Conservation (phyloP, 2,329 filamentous ascomycete genomes). For the Neospermospora avenae region DNA sequence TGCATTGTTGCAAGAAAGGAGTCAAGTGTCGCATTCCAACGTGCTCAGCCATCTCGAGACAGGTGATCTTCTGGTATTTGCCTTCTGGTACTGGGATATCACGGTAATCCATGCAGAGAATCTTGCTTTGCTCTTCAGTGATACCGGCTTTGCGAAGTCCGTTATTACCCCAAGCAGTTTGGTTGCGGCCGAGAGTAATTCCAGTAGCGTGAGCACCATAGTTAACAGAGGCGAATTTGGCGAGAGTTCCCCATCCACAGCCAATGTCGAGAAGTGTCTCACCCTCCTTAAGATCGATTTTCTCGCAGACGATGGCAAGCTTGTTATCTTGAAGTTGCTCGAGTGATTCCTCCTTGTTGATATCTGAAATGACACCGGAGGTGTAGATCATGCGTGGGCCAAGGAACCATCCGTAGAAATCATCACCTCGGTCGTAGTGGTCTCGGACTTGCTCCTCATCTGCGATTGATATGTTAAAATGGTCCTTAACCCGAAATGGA, state of each 20-base stretch:
- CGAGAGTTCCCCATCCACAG: slow-evolving; percentile 96
- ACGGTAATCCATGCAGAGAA: slow-evolving; percentile 96
- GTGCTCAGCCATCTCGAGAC: slow-evolving; percentile 98
- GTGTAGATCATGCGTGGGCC: slow-evolving; percentile 99
- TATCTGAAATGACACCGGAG: slow-evolving; percentile 86
- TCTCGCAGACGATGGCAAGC: slow-evolving; percentile 90
- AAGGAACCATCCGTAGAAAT: slow-evolving; percentile 98
- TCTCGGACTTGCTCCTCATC: slow-evolving; percentile 97
- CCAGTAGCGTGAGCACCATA: slow-evolving; percentile 81
- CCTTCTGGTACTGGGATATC: slow-evolving; percentile 79
- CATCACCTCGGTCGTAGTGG: slow-evolving; percentile 96
- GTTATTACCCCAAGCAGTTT: slow-evolving; percentile 94
- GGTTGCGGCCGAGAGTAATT: slow-evolving; percentile 92
- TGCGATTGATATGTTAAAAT: slow-evolving; percentile 40
- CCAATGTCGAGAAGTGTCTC: slow-evolving; percentile 91
- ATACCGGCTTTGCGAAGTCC: slow-evolving; percentile 80
- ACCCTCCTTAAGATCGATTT: slow-evolving; percentile 78
- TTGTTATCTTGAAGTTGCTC: slow-evolving; percentile 99
- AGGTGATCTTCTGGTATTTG: slow-evolving; percentile 91
- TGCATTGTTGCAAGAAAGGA: slow-evolving; percentile 78
- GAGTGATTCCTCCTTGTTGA: slow-evolving; percentile 81
- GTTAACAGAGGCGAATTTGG: slow-evolving; percentile 88
- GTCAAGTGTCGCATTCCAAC: slow-evolving; percentile 89
- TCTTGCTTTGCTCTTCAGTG: slow-evolving; percentile 81
- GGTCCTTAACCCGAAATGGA: neutral